Base-by-base conservation (phyloP, 2,329 filamentous ascomycete species). In the Penicillium sclerotiorum region DNA sequence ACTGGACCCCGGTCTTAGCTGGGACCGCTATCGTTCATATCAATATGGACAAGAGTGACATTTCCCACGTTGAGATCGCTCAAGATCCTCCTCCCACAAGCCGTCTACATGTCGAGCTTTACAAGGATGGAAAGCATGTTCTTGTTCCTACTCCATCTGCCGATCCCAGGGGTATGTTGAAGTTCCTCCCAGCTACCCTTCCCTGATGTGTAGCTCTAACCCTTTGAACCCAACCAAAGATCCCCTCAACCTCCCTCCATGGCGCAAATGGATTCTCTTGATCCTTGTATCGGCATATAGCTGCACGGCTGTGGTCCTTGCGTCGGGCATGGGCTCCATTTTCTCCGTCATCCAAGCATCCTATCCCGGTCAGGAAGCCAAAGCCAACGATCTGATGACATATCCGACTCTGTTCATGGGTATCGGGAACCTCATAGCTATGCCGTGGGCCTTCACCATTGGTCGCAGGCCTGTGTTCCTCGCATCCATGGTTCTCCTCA, bases 241-340 rank as follows among this genome's bases (percentile, higher is more conserved):
- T 45, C 53, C 53, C 11, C 42, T 56, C 18, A 53, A 53, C 40
- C 47, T 53, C 8, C 50, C 53, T 1, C 9, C 36, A 15, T 46
- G 40, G 40, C 47, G 45, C 5, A 56, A 56, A 46, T 56, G 50
- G 50, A 17, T 47, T 4, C 21, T 55, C 8, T 25, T 52, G 1
- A 25, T 47, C n/a, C 35, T 48, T 2, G 49, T 55, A 2, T 50
- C 53, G 1, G 50, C 47, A 38, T 53, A 45, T 32, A 58, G 51
- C 36, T 55, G 53, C 11, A 54, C 47, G 5, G 47, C 43, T 8
- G 43, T 48, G 17, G 50, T 51, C 6, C 37, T 58, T 6, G 66
- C 73, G 0, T 69, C 68, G 8, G 72, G 71, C 1, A 72, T 75
- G 38, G 71, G 72, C 15, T 66, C 70, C 1, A 64, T 75, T 13